Conservation (phyloP, 208 protist genomes). For the Crithidia brevicula region DNA sequence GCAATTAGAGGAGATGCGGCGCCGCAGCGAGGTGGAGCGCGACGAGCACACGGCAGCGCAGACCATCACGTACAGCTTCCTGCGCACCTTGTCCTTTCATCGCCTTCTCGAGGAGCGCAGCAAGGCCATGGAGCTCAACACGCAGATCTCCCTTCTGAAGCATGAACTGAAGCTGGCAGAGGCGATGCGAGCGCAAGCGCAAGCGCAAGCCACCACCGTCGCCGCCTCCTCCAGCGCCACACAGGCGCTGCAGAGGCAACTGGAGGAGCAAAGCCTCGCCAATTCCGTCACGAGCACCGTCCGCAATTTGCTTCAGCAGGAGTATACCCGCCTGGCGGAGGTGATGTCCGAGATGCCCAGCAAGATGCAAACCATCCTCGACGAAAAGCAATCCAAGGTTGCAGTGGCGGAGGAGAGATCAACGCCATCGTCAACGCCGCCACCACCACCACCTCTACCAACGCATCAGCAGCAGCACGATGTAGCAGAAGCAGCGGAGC, state of each 20-base stretch:
- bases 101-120: constrained; percentile 11
- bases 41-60: constrained; percentile 14
- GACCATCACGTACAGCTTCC: constrained; percentile 7
- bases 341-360: constrained; percentile 42
- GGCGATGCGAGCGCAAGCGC: constrained; percentile 15
- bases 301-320: constrained; percentile 25
- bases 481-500: not conserved
- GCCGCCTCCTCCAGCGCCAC: not conserved
- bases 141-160: constrained; percentile 16
- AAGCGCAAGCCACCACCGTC: not conserved
- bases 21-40: not conserved
- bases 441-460: not conserved
- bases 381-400: not conserved
- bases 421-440: not conserved
- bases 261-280: constrained; percentile 24
- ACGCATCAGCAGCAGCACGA: too few species aligned
- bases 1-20: constrained; percentile 18
- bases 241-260: constrained; percentile 16
- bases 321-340: constrained; percentile 31
- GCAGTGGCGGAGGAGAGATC: not conserved
- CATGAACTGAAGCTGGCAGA: constrained; percentile 31
- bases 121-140: constrained; percentile 27
- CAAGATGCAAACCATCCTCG: constrained; percentile 28
- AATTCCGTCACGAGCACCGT: constrained; percentile 14
- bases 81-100: constrained; percentile 11